Evolutionary conservation across 2,329 filamentous ascomycete genomes (phyloP).

Genomic region (Tolypocladium tundrense): DNA sequence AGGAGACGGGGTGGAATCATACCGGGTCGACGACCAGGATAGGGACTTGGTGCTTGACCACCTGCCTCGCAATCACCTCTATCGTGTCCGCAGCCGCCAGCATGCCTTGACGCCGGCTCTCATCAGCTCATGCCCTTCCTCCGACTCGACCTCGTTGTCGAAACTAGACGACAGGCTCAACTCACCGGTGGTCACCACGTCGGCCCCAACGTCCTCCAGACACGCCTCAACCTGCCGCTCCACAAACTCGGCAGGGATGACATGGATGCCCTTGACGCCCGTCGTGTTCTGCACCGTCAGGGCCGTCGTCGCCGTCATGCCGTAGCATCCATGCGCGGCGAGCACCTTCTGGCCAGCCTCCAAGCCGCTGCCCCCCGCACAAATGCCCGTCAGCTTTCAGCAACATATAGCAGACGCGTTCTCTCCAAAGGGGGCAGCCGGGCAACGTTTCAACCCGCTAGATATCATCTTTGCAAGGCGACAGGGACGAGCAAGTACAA

Average conservation of each 20-base stretch:
- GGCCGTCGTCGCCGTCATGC: slow-evolving; percentile 90
- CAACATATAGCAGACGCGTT: neutral
- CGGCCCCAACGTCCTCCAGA: slow-evolving; percentile 72
- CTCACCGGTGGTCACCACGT: slow-evolving; percentile 86
- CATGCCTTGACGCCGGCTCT: slow-evolving; percentile 21
- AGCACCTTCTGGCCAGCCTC: slow-evolving; percentile 96
- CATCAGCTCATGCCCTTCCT: neutral
- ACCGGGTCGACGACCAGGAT: slow-evolving; percentile 28
- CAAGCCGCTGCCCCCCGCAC: slow-evolving; percentile 53
- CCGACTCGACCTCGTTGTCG: neutral
- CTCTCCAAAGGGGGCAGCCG: neutral
- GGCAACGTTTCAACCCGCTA: neutral
- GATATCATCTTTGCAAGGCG: too few relatives aligned
- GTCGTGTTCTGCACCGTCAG: slow-evolving; percentile 93
- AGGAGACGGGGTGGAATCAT: slow-evolving; percentile 1
- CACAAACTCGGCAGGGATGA: slow-evolving; percentile 69
- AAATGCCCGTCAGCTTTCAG: neutral
- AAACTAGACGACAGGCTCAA: neutral
- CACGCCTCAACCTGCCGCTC: slow-evolving; percentile 77
- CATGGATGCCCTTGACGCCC: slow-evolving; percentile 72
- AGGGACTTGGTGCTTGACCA: slow-evolving; percentile 19
- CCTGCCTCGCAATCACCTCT: slow-evolving; percentile 20
- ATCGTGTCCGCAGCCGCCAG: slow-evolving; percentile 26
- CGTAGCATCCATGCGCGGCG: slow-evolving; percentile 85
- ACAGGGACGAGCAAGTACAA: too few relatives aligned